A percentile compares a stretch with the other conserved stretches of the same genome.
These are phyloP conservation scores for Trichoderma harzianum DNA, from an alignment of 2,329 filamentous ascomycete species.

Conservation along the genomic window DNA sequence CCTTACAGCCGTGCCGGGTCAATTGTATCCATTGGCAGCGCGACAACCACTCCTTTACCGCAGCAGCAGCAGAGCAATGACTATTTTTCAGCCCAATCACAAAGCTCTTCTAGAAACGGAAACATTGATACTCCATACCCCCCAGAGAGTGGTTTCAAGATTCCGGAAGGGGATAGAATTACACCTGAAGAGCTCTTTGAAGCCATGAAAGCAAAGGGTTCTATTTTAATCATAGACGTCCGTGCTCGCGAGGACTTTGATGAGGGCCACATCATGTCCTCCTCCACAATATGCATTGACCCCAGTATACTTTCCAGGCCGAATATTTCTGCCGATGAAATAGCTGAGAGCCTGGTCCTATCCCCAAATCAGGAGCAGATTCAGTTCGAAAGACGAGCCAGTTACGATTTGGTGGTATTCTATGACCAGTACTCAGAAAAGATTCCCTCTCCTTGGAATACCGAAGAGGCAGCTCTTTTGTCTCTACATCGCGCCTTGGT, in stretches of 20 bases:
- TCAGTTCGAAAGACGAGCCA: slow-evolving; percentile 67
- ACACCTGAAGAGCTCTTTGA: slow-evolving; percentile 67
- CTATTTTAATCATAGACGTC: slow-evolving; percentile 80
- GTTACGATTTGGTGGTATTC: slow-evolving; percentile 85
- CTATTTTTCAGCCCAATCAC: slow-evolving; percentile 30
- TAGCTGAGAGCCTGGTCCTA: slow-evolving; percentile 66
- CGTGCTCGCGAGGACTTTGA: slow-evolving; percentile 78
- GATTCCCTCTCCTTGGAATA: slow-evolving; percentile 39
- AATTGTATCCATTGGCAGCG: slow-evolving; percentile 36
- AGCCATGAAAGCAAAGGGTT: slow-evolving; percentile 58
- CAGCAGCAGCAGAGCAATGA: slow-evolving; percentile 29
- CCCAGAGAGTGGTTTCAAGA: slow-evolving; percentile 41
- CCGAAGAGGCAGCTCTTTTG: slow-evolving; percentile 56
- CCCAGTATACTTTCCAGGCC: slow-evolving; percentile 68
- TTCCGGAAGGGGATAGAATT: slow-evolving; percentile 57
- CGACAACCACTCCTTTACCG: slow-evolving; percentile 29
- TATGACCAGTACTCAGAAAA: slow-evolving; percentile 70
- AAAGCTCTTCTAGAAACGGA: slow-evolving; percentile 26
- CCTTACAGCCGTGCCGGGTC: slow-evolving; percentile 61
- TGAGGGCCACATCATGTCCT: slow-evolving; percentile 81
- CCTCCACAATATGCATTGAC: slow-evolving; percentile 85
- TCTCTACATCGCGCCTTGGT: slow-evolving; percentile 75
- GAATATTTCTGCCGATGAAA: slow-evolving; percentile 59
- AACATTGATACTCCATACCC: slow-evolving; percentile 28
- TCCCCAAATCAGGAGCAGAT: slow-evolving; percentile 71